Evolutionary conservation across 805 yeast genomes (phyloP), one percentile per base, ranked within the genome.

Genomic region (Kodamaea kaohsiungensis): DNA sequence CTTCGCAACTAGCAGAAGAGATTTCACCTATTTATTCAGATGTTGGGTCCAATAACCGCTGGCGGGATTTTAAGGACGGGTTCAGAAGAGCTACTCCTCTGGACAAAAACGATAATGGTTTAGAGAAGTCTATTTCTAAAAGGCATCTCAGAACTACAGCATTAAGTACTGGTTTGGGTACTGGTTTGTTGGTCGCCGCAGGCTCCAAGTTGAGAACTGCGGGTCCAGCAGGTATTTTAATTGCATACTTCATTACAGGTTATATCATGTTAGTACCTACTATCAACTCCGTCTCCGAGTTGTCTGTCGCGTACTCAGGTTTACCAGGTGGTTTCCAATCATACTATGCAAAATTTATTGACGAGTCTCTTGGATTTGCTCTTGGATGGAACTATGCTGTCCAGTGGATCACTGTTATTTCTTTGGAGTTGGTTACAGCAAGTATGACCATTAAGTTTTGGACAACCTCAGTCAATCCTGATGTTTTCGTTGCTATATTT

Each of bases 331-430:
- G 70, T 4, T 67, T 66, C 60, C 67, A 67, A 52, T 62, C 64
- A 35, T 67, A 64, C 59, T 65, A 65, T 47, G 43, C 62, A 40
- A 67, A 69, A 57, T 69, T 70, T 48, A 65, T 72, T 52, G 76
- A 71, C 54, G 75, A 72, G 54, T 66, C 72, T 25, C 49, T 71
- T 48, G 77, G 71, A 16, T 72, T 72, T 60, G 72, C 75, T 3
- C 55, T 71, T 46, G 76, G 76, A 7, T 71, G 75, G 75, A 72
- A 71, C 58, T 72, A 67, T 62, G 70, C 65, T 58, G 62, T 61
- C 54, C 75, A 59, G 58, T 72, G 69, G 69, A 54, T 65, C 43
- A 62, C 63, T 7, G 65, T 66, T 52, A 66, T 66, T 15, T 64
- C 68, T 4, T 54, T 66, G 38, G 69, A 66, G 53, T 63, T 66